Conservation (phyloP, 176 grass and related monocot species). For the Eleusine indica region DNA sequence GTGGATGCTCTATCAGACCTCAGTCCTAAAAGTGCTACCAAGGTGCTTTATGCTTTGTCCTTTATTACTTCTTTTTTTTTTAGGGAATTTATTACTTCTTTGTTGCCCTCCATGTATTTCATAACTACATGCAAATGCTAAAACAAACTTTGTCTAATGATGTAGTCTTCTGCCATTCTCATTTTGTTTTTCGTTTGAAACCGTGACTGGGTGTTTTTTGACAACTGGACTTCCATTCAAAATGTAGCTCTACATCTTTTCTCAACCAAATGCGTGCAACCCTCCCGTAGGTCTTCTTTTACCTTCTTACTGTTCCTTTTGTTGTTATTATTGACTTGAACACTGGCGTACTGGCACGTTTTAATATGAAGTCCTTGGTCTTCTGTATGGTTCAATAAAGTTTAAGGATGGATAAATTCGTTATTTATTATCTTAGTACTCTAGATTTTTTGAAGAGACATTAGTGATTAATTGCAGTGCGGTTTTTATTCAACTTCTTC, state of each 20-base stretch:
- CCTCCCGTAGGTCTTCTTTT: background rate
- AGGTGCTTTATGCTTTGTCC: conserved; percentile 48
- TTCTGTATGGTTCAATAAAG: background rate
- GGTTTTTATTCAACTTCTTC: conserved; percentile 21
- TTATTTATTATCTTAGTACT: background rate
- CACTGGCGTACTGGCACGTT: background rate
- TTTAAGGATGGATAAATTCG: background rate
- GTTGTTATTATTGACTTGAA: background rate
- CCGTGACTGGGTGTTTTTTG: background rate
- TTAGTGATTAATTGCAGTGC: conserved; percentile 18
- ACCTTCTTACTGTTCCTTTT: conserved; percentile 5
- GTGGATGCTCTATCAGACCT: conserved; percentile 83
- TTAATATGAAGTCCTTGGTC: conserved; percentile 12
- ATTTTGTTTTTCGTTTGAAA: background rate
- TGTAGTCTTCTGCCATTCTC: conserved; percentile 1
- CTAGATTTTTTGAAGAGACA: conserved; percentile 4
- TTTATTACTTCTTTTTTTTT: conserved; percentile 18
- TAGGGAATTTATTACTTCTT: background rate
- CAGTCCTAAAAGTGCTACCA: conserved; percentile 44
- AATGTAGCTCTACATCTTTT: background rate
- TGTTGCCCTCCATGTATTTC: no score
- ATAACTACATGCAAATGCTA: conserved; percentile 1
- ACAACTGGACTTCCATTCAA: background rate
- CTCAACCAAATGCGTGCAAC: background rate
- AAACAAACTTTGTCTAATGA: background rate